These are phyloP conservation scores for Aegilops tauschii DNA, from an alignment of 176 grass and related monocot species.

Conservation along the genomic window DNA sequence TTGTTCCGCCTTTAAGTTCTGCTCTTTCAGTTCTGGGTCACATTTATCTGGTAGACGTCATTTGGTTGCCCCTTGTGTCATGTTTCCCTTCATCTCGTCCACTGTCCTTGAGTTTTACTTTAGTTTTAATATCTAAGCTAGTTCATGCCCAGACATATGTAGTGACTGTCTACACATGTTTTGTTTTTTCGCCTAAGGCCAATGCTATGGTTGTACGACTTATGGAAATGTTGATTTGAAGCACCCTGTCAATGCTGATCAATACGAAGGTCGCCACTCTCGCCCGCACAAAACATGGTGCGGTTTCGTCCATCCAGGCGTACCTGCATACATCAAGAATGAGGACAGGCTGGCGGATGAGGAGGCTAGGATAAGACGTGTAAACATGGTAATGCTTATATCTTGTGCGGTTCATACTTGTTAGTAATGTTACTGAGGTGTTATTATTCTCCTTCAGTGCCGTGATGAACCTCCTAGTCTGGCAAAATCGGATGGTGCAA, in stretches of 20 bases:
- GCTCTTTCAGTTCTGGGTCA: background rate
- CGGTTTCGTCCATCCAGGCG: background rate
- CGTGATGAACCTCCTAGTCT: background rate
- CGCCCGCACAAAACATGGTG: background rate
- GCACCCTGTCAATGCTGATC: background rate
- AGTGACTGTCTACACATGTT: background rate
- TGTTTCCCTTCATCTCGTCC: background rate
- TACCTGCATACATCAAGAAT: background rate
- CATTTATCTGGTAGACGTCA: background rate
- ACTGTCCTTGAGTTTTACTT: background rate
- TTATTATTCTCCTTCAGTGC: background rate
- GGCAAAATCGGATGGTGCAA: background rate
- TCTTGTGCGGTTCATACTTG: background rate
- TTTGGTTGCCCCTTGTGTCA: background rate
- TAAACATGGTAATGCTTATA: background rate
- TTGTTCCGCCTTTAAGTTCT: background rate
- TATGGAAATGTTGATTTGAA: background rate
- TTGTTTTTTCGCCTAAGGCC: background rate
- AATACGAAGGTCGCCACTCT: background rate
- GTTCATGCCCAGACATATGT: background rate
- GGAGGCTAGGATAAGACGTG: background rate
- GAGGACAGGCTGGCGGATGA: background rate
- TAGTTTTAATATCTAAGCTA: background rate
- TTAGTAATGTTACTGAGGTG: background rate
- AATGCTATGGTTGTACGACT: background rate